Evolutionary conservation across 192 early-diverging fungal genomes (phyloP), one percentile per base, ranked within the genome.

Genomic region (Podila horticola): DNA sequence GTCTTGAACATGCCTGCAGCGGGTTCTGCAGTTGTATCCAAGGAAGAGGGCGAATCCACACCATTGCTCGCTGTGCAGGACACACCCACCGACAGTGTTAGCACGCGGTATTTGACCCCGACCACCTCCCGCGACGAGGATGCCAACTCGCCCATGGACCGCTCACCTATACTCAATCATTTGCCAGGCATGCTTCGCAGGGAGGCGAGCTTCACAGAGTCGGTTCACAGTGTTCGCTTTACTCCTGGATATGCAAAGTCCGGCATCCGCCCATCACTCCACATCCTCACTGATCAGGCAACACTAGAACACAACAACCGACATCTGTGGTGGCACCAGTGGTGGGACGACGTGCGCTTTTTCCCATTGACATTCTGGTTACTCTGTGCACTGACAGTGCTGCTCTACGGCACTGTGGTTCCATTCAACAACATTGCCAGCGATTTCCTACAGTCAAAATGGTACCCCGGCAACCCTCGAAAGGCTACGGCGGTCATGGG

Each of bases 401-500:
- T 77, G 33, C 66, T 91, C 2, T 93, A 92, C 61, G 88, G 89
- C 34, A 82, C 90, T 0, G 81, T 88, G 3, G 84, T 89, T 5
- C 91, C 91, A 2, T 93, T 93, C 74, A 90, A 88, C 73, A 90
- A 92, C 62, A 85, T 93, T 81, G 87, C 84, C 67, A 88, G 55
- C 72, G 87, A 83, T 79, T 87, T 93, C 69, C 87, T 91, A 41
- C 90, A 90, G 60, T 83, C 87, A 45, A 92, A 91, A 67, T 93
- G 90, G 88, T 91, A 86, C 58, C 82, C 60, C 4, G 84, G 75
- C 5, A 88, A 91, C 55, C 65, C 86, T 20, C 81, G 86, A 15
- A 90, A 69, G 48, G 91, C 91, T 5, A 87, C 90, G 7, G 83
- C 90, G n/a, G 86, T 91, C 29, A 89, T 90, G 87, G 90, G 89